These are phyloP conservation scores for Suillus spraguei DNA, from an alignment of 768 basidiomycete species.

Conservation along the genomic window DNA sequence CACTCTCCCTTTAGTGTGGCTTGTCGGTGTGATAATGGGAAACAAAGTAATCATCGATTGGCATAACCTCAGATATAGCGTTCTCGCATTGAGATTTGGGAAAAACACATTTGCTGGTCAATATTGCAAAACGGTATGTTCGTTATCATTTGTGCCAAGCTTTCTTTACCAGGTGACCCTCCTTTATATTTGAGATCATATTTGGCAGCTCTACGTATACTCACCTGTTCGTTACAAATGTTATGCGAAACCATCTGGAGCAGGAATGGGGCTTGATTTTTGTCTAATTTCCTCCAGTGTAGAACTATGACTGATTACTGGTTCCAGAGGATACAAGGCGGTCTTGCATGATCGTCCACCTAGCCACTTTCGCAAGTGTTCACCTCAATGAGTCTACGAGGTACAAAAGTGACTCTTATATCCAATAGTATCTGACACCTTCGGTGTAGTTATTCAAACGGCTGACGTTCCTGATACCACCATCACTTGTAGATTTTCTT, in stretches of 20 bases:
- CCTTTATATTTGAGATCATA: conserved; percentile 72
- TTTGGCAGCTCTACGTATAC: conserved; percentile 86
- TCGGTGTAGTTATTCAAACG: conserved; percentile 50
- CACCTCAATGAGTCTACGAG: conserved; percentile 74
- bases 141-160: background rate
- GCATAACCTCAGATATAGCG: conserved; percentile 97
- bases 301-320: conserved; percentile 12
- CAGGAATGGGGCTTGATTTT: conserved; percentile 79
- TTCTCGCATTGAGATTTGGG: conserved; percentile 84
- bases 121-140: conserved; percentile 71
- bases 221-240: conserved; percentile 90
- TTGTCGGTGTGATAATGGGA: conserved; percentile 65
- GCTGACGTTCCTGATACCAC: conserved; percentile 41
- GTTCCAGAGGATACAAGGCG: conserved; percentile 68
- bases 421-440: conserved; percentile 7
- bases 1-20: conserved; percentile 85
- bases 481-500: conserved; percentile 49
- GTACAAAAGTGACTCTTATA: conserved; percentile 41
- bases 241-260: conserved; percentile 75
- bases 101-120: conserved; percentile 64
- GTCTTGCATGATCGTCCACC: conserved; percentile 87
- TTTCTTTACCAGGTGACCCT: background rate
- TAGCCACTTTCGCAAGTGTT: conserved; percentile 73
- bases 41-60: conserved; percentile 97
- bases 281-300: conserved; percentile 28